phyloP scores from a whole-genome alignment of 306 rosid genomes.

The Cicer pinnatifidum region DNA sequence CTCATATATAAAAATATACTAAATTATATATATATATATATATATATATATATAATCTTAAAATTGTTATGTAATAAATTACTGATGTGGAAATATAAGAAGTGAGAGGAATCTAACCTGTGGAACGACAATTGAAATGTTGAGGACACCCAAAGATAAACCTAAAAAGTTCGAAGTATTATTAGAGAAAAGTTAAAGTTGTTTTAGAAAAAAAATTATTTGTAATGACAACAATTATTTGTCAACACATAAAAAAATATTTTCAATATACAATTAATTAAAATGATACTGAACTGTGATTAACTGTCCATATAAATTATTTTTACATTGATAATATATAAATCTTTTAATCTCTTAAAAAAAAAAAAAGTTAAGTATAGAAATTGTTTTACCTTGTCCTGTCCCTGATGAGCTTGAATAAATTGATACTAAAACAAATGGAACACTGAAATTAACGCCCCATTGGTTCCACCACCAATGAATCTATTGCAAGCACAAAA shows the following conservation, averaged over 20 bases:
- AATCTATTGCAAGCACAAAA: slow-evolving; percentile 59
- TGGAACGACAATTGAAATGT: slow-evolving; percentile 71
- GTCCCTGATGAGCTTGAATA: slow-evolving; percentile 63
- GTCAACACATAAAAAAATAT: too few relatives aligned
- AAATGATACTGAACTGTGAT: too few relatives aligned
- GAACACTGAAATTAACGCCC: slow-evolving; percentile 68
- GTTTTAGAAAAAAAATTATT: background rate
- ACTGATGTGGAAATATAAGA: background rate
- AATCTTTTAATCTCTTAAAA: too few relatives aligned
- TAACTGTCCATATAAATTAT: too few relatives aligned
- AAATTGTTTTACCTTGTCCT: slow-evolving; percentile 68
- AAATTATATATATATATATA: too few relatives aligned
- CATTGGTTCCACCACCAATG: slow-evolving; percentile 57
- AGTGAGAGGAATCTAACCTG: slow-evolving; percentile 52
- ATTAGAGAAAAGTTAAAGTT: background rate
- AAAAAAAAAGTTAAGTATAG: background rate
- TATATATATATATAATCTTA: too few relatives aligned
- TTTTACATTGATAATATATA: too few relatives aligned
- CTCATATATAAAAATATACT: too few relatives aligned
- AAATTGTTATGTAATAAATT: background rate
- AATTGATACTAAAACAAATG: slow-evolving; percentile 83
- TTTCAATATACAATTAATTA: too few relatives aligned
- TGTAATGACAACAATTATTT: too few relatives aligned
- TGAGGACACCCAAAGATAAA: slow-evolving; percentile 75
- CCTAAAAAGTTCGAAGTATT: slow-evolving; percentile 48